Evolutionary conservation across 2,329 filamentous ascomycete genomes (phyloP), one percentile per base, ranked within the genome.

Genomic region (Monilinia fructicola): DNA sequence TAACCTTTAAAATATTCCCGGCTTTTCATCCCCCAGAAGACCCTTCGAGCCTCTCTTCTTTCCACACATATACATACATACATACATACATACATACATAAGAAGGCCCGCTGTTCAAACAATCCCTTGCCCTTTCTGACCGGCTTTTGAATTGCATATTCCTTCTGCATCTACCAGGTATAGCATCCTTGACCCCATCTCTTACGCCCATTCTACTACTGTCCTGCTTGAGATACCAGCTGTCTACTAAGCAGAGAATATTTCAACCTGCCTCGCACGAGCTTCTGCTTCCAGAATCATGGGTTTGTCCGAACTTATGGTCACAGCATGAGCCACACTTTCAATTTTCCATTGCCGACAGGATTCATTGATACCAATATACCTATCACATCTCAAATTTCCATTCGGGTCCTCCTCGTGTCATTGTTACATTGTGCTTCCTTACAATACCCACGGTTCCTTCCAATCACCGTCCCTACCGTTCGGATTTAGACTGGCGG

Each of bases 201-300:
- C 64, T 71, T 67, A 68, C 67, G 70, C 68, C 66, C 68, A 67
- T 65, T 58, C 23, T n/a, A 28, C 12, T 31, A 31, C 55, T 23
- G 16, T 60, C 56, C 42, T 58, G 53, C 68, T 54, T 48, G 46
- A 48, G 55, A 56, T 68, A 61, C 68, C 65, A 71, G 68, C 72
- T 66, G 69, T 67, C 64, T 66, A 64, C 67, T 64, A 66, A 71
- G 68, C 66, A 67, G 16, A 46, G 18, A 18, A 16, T 50, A 60
- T 53, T 35, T 52, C 44, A 31, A 67, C 68, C 58, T 61, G 58
- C 68, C 64, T 71, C 69, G 69, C 70, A 72, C 69, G 68, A 74
- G 70, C 69, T 73, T 70, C 73, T 69, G 67, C 69, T 74, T 73
- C 73, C 71, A 76, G 73, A 73, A 73, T 71, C 71, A 73, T 74